Evolutionary conservation across 148 eudicot genomes (phyloP).

Genomic region (Vaccinium myrtillus): DNA sequence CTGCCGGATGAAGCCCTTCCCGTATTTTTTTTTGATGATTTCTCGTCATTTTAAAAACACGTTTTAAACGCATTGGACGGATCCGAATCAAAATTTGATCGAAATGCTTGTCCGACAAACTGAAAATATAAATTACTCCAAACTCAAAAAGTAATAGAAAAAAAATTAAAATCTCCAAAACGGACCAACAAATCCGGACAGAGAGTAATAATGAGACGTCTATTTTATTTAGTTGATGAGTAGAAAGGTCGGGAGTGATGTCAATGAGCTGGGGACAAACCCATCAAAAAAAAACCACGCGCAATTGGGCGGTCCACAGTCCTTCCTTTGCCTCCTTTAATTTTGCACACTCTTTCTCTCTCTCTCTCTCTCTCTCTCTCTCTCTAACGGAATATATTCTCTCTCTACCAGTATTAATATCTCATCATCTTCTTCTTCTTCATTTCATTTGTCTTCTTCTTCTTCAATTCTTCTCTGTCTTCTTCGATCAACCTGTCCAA

Average conservation of each 20-base stretch:
- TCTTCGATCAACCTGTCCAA: conserved; percentile 1
- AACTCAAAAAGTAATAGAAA: too few relatives aligned
- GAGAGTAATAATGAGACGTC: too few relatives aligned
- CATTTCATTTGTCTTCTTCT: conserved; percentile 10
- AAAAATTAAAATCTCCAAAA: too few relatives aligned
- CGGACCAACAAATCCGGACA: too few relatives aligned
- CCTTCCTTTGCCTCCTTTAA: not conserved
- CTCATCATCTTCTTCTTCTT: not conserved
- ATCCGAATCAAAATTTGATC: too few relatives aligned
- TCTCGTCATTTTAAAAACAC: too few relatives aligned
- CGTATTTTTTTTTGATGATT: too few relatives aligned
- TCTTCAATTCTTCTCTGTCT: conserved; percentile 21
- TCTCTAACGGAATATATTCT: conserved; percentile 9
- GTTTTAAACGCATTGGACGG: too few relatives aligned
- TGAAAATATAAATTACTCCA: too few relatives aligned
- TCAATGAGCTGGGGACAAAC: conserved; percentile 35
- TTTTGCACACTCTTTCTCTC: not conserved
- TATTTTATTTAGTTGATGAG: not conserved
- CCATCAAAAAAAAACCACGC: conserved; percentile 30
- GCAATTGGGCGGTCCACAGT: conserved; percentile 29
- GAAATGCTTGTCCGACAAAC: too few relatives aligned
- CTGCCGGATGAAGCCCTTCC: too few relatives aligned
- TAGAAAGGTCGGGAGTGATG: conserved; percentile 23
- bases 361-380: conserved; percentile 1
- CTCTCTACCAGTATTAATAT: not conserved